Conservation (phyloP, 768 basidiomycete species). For the Termitomyces sp. region DNA sequence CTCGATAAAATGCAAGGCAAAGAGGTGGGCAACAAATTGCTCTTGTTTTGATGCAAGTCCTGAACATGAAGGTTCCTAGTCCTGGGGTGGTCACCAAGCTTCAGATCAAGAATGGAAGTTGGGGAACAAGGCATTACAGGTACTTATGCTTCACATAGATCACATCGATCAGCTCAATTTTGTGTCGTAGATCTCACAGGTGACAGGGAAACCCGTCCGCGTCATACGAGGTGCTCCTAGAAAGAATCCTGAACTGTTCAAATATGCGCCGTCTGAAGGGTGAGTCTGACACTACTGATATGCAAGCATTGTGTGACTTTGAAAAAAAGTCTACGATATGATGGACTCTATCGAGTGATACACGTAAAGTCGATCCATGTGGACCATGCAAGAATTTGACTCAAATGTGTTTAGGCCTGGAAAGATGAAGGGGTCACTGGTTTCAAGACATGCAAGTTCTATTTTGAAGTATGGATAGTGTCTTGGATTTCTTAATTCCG, state of each 20-base stretch:
- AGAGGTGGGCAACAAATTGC: constrained; percentile 5
- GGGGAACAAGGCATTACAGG: constrained; percentile 18
- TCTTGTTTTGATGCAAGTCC: background rate
- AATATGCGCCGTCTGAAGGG: constrained; percentile 20
- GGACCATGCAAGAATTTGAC: background rate
- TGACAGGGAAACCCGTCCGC: constrained; percentile 26
- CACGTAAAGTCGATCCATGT: constrained; percentile 4
- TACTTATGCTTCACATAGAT: background rate
- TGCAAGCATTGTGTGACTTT: background rate
- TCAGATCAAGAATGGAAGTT: constrained; percentile 19
- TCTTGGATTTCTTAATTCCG: background rate
- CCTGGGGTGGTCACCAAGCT: constrained; percentile 28
- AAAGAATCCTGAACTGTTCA: background rate
- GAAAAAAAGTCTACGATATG: constrained; percentile 17
- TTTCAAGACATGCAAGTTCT: constrained; percentile 18
- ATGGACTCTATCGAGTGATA: constrained; percentile 19
- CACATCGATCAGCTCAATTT: background rate
- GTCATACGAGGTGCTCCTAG: constrained; percentile 27
- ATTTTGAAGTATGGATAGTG: constrained; percentile 11
- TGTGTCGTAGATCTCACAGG: constrained; percentile 20
- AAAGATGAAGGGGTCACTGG: constrained; percentile 14
- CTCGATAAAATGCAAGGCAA: constrained; percentile 12
- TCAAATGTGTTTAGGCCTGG: constrained; percentile 10
- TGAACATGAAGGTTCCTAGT: background rate
- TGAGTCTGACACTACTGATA: background rate